Base-by-base conservation (phyloP, 495 filamentous ascomycete species). In the Rostrohypoxylon terebratum region DNA sequence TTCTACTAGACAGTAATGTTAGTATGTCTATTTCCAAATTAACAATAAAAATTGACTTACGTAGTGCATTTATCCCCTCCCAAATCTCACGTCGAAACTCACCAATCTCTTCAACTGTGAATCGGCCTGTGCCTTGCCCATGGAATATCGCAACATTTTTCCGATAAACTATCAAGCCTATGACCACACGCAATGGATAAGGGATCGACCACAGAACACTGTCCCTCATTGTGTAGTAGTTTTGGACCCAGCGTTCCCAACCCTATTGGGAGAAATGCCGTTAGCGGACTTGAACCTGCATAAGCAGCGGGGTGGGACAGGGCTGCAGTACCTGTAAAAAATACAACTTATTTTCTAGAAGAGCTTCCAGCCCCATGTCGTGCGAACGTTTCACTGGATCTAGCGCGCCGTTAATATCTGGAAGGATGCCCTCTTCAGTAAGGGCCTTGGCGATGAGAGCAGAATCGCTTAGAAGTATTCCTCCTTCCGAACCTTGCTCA, bases 261-360 rank as follows among this genome's bases (percentile, higher is more conserved):
- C 61, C 70, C 83, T 85, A 70, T 18, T 3, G 11, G 31, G 10
- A 8, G 8, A 4, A 25, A 16, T 31, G 18, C 25, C 28, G 20
- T 55, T 13, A 50, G 34, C 8, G 13, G n/a, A 38, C 23, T 33
- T 20, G 8, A 14, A n/a, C 13, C 28, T 28, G 28, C 28, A 28
- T 28, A 13, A 23, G 36, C 42, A 42, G 59, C 28, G 34, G 53
- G 16, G 1, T 0, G 1, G 21, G 18, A 48, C 3, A 6, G 13
- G 33, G 14, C 20, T 36, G 13, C 11, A 21, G 10, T 48, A 57
- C 51, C 14, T 63, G 60, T 13, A 67, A 75, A 59, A 89, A 90
- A 66, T 84, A 87, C 16, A 90, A 58, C 77, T 86, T 88, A 50
- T 91, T 88, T 72, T 92, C 90, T 10, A 91, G 59, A 42, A 91